Percentiles rank a stretch among this genome's conserved stretches.
These are phyloP conservation scores for Metschnikowia chrysomelidarum DNA, from an alignment of 805 yeast species.

Conservation along the genomic window DNA sequence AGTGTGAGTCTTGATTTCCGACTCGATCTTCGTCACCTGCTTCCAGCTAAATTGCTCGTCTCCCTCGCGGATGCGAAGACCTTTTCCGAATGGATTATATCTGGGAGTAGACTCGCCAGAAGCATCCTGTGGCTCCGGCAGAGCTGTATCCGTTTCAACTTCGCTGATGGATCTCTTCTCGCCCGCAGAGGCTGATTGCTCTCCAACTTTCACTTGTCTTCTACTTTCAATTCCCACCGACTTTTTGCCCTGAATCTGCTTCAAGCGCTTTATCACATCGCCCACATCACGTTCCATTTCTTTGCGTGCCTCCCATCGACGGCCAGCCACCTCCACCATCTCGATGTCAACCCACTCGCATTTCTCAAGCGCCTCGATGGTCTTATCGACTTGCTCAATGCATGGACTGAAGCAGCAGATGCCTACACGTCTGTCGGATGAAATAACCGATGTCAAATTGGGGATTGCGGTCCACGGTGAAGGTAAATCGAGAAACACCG, in stretches of 20 bases:
- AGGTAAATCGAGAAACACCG: constrained; percentile 87
- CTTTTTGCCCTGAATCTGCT: constrained; percentile 73
- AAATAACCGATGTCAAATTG: constrained; percentile 58
- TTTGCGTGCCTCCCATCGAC: constrained; percentile 85
- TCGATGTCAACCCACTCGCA: constrained; percentile 85
- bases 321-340: constrained; percentile 87
- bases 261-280: constrained; percentile 73
- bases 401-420: constrained; percentile 98
- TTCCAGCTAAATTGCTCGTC: constrained; percentile 78
- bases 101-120: constrained; percentile 4
- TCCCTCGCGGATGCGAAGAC: constrained; percentile 82
- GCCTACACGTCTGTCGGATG: constrained; percentile 52
- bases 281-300: constrained; percentile 79
- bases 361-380: constrained; percentile 69
- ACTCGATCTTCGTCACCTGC: constrained; percentile 77
- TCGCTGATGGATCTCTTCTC: constrained; percentile 22
- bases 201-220: constrained; percentile 38
- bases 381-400: constrained; percentile 91
- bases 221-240: constrained; percentile 60
- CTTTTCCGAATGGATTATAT: constrained; percentile 92
- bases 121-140: constrained; percentile 10
- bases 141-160: constrained; percentile 9
- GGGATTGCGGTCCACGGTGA: constrained; percentile 97
- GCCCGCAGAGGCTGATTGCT: constrained; percentile 12
- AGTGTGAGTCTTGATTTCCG: constrained; percentile 90